Conservation (phyloP, 2,329 filamentous ascomycete species). For the Lachnellula arida region DNA sequence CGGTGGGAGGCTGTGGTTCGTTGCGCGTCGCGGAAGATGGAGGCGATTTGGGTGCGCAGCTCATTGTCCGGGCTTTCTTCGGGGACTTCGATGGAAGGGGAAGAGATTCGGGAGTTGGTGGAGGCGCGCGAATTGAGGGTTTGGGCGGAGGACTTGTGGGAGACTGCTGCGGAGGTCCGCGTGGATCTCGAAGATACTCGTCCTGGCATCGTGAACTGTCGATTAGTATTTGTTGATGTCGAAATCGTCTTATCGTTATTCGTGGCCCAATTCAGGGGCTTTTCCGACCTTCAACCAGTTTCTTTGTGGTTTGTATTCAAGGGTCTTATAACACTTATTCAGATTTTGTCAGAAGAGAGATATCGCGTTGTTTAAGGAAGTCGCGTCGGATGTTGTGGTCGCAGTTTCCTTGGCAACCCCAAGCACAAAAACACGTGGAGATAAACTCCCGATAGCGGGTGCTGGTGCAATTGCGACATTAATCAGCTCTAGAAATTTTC, state of each 20-base stretch:
- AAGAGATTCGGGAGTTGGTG: slow-evolving; percentile 35
- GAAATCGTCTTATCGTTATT: not conserved
- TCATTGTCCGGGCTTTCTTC: slow-evolving; percentile 67
- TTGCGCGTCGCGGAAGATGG: slow-evolving; percentile 77
- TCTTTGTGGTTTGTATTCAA: not conserved
- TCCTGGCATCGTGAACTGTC: slow-evolving; percentile 38
- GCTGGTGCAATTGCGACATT: not conserved
- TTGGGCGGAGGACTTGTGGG: slow-evolving; percentile 38
- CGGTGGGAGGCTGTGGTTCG: slow-evolving; percentile 84
- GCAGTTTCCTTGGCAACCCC: not conserved
- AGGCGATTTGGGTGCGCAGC: slow-evolving; percentile 68
- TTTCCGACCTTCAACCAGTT: not conserved
- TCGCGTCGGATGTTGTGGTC: not conserved
- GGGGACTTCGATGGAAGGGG: slow-evolving; percentile 47
- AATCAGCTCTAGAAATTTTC: not conserved
- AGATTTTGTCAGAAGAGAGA: not conserved
- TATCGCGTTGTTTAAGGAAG: not conserved
- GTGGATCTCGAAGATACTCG: slow-evolving; percentile 40
- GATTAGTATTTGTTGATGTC: not conserved
- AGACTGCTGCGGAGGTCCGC: slow-evolving; percentile 33
- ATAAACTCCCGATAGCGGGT: not conserved
- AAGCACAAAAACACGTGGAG: slow-evolving; percentile 1
- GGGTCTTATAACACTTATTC: not conserved
- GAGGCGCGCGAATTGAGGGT: slow-evolving; percentile 38
- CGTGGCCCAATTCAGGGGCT: not conserved